Base-by-base conservation (phyloP, 345 rosid genomes). In the Atalantia buxifolia region DNA sequence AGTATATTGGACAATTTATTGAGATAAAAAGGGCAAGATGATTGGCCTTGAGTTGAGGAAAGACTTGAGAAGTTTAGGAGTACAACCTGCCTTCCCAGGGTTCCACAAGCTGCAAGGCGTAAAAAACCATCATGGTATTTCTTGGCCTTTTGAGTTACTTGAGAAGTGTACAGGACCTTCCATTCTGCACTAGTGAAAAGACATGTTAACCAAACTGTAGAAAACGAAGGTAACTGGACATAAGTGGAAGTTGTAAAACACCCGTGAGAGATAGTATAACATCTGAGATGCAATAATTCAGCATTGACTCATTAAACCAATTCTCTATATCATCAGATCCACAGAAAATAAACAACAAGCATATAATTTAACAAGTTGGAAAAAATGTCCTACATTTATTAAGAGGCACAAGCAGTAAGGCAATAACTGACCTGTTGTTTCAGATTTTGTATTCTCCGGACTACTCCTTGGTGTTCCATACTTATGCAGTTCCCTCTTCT, bases 121-220 rank as follows among this genome's bases (percentile, higher is more conserved):
- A 91, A 66, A 79, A 81, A 88, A 64, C 94, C 94, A 77, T 91
- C 92, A 68, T 89, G 91, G 81, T 83, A 89, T 76, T 83, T 91
- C 82, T 91, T 91, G n/a, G 88, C 85, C 79, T 85, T 89, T 66
- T 91, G 90, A 75, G 89, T 89, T 71, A 88, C 22, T 62, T 88
- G 91, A 25, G 87, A 66, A 28, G 94, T 85, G 64, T 87, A 91
- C 72, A 91, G 50, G 76, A 78, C 88, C 80, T 84, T 83, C 88
- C 92, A 85, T 74, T 83, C 91, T 88, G 65, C 25, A 75, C 65
- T 22, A 18, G 38, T 63, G 63, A 72, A 30, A 30, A 16, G 18
- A 1, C 53, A 71, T 6, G 10, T 75, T 59, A 79, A 77, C 57
- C 16, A 28, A 53, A 31, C 31, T 22, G 4, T 22, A 66, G 59